Percentiles rank a stretch among this genome's conserved stretches.
phyloP scores from a whole-genome alignment of 78 protist genomes.

The Cavenderia fasciculata region DNA sequence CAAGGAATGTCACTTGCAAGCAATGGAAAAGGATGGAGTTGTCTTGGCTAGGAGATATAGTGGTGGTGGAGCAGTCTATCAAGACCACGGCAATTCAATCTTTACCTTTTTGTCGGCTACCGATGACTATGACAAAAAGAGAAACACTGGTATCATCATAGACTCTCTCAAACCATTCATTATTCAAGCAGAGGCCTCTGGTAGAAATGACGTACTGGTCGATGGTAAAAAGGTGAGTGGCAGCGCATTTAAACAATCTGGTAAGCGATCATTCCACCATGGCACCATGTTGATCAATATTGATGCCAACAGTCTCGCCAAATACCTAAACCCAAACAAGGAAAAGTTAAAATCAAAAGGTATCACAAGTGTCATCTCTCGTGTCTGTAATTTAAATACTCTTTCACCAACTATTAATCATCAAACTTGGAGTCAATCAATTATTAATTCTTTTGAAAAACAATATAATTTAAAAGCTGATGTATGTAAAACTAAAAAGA shows the following conservation, averaged over 20 bases:
- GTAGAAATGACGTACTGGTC: slow-evolving; percentile 75
- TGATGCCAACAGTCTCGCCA: slow-evolving; percentile 51
- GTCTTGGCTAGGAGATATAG: slow-evolving; percentile 58
- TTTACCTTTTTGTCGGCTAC: slow-evolving; percentile 75
- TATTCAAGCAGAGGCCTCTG: slow-evolving; percentile 60
- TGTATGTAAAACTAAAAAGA: not conserved
- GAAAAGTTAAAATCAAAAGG: slow-evolving; percentile 79
- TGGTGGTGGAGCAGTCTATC: slow-evolving; percentile 90
- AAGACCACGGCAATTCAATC: slow-evolving; percentile 75
- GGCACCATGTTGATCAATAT: slow-evolving; percentile 80
- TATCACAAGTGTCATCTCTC: slow-evolving; percentile 50
- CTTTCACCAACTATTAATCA: slow-evolving; percentile 35
- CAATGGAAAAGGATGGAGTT: slow-evolving; percentile 78
- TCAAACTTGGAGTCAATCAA: slow-evolving; percentile 15
- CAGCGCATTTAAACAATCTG: slow-evolving; percentile 73
- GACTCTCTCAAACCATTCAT: slow-evolving; percentile 21
- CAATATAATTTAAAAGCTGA: not conserved
- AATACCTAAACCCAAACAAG: slow-evolving; percentile 73
- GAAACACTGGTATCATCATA: slow-evolving; percentile 43
- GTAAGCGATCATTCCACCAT: slow-evolving; percentile 69
- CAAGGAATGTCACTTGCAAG: slow-evolving; percentile 81
- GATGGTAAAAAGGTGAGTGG: slow-evolving; percentile 77
- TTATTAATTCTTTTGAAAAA: slow-evolving; percentile 30
- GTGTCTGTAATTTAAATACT: slow-evolving; percentile 67
- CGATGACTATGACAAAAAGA: slow-evolving; percentile 15